Base-by-base conservation (phyloP, 371 early-diverging fungal species). In the Sporodiniella umbellata region DNA sequence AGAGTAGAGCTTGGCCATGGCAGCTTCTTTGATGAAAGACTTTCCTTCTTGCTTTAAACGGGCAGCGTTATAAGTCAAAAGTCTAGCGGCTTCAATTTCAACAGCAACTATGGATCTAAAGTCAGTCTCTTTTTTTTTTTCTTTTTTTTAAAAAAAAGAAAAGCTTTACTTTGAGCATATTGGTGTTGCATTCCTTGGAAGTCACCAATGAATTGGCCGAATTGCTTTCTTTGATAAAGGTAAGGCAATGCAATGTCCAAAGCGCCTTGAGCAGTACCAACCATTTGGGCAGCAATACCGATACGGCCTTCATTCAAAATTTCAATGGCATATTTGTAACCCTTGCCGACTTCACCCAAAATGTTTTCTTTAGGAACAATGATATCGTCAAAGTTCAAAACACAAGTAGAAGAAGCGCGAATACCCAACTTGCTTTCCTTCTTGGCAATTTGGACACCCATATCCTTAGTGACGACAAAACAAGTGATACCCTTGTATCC, bases 401-500 rank as follows among this genome's bases (percentile, higher is more conserved):
- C 85, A 73, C 96, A 97, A 3, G 98, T 97, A 28, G 95, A 94
- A 3, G 96, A 96, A 5, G 95, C 88, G 47, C 94, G 86, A 66
- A 98, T 95, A 55, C 98, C 98, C 45, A 98, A 88, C 84, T 86
- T 98, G 58, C 80, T 80, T 72, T 98, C 99, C 84, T 97, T 98
- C 86, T 96, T 97, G 54, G 88, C 90, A 51, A 98, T 79, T 67
- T 88, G 64, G 40, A 98, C 89, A 50, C 99, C 99, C 93, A 86
- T 86, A n/a, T 82, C 84, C 72, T 91, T 91, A 50, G 98, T 96
- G 15, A 96, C 94, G 35, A 96, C 85, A 58, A 98, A 98, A 75
- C 96, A 95, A 26, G 98, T 95, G 62, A 98, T 98, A 44, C 99
- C 99, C 82, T 94, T 95, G 83, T 98, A 96, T 19, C 96, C 96